phyloP scores from a whole-genome alignment of 1,139 yeast species.

The Suhomyces chickasaworum region DNA sequence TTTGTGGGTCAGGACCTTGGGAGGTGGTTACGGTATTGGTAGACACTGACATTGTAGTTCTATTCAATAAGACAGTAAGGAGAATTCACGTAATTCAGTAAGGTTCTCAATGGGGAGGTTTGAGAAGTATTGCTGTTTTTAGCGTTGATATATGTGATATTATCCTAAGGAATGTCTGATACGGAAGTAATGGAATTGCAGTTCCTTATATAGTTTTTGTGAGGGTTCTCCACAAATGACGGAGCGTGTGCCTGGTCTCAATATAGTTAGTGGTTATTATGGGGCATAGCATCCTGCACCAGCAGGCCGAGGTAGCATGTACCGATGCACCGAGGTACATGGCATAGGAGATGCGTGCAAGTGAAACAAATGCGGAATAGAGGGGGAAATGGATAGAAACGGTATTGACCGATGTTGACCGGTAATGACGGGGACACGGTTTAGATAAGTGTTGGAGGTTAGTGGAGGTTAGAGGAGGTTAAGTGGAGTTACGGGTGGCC shows the following conservation, averaged over 20 bases:
- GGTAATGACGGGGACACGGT: too few species aligned
- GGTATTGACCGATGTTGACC: too few species aligned
- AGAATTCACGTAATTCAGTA: neutral
- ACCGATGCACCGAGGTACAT: constrained; percentile 1
- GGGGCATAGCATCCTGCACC: neutral
- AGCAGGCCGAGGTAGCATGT: constrained; percentile 1
- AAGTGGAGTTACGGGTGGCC: too few species aligned
- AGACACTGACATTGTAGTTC: constrained; percentile 15
- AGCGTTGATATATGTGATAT: neutral
- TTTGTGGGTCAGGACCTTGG: constrained; percentile 41
- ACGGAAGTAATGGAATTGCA: neutral
- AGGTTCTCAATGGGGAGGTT: neutral
- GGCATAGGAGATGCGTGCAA: neutral
- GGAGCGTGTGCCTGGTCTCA: neutral
- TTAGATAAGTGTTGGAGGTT: too few species aligned
- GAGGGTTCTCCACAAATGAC: constrained; percentile 3
- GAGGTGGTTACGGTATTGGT: constrained; percentile 18
- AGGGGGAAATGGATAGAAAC: neutral
- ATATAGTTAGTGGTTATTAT: neutral
- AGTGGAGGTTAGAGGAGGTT: too few species aligned
- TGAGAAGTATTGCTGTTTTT: neutral
- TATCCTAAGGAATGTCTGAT: neutral
- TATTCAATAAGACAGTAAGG: neutral
- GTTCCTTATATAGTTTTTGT: constrained; percentile 10
- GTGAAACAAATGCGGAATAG: neutral